phyloP scores from a whole-genome alignment of 2,329 filamentous ascomycete species.

The Venturia nashicola region DNA sequence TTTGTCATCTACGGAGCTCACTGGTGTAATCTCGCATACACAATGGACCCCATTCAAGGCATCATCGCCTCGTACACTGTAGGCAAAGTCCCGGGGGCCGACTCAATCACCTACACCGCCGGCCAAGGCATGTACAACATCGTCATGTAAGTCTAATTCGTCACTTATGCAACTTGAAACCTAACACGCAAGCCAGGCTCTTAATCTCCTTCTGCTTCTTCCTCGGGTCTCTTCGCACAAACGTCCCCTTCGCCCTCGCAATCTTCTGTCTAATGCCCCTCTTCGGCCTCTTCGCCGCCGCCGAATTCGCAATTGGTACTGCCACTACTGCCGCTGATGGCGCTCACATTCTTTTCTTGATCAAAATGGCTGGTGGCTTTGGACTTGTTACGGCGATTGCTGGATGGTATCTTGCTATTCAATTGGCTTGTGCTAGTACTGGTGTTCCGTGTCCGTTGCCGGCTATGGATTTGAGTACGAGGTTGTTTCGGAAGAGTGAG shows the following conservation, averaged over 20 bases:
- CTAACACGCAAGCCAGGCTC: constrained; percentile 8
- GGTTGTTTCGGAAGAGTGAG: not conserved
- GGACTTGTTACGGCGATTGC: constrained; percentile 15
- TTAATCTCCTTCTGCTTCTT: constrained; percentile 18
- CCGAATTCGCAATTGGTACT: constrained; percentile 14
- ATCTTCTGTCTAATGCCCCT: not conserved
- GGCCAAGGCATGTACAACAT: not conserved
- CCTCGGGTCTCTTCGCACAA: constrained; percentile 16
- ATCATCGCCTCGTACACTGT: constrained; percentile 7
- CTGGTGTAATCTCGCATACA: constrained; percentile 17
- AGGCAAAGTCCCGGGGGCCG: not conserved
- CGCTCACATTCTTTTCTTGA: constrained; percentile 13
- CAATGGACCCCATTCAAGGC: constrained; percentile 15
- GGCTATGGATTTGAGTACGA: not conserved
- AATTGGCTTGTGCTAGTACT: constrained; percentile 3
- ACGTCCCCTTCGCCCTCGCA: constrained; percentile 14
- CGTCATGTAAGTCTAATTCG: not conserved
- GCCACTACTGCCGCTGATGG: constrained; percentile 13
- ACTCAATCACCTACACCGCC: not conserved
- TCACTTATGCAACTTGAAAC: too few relatives aligned
- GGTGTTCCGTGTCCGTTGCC: constrained; percentile 2
- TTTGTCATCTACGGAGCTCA: constrained; percentile 19
- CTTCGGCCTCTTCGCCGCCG: constrained; percentile 17
- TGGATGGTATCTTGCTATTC: constrained; percentile 15
- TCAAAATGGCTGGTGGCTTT: constrained; percentile 18